phyloP scores from a whole-genome alignment of 306 rosid genomes.

The Benincasa hispida region DNA sequence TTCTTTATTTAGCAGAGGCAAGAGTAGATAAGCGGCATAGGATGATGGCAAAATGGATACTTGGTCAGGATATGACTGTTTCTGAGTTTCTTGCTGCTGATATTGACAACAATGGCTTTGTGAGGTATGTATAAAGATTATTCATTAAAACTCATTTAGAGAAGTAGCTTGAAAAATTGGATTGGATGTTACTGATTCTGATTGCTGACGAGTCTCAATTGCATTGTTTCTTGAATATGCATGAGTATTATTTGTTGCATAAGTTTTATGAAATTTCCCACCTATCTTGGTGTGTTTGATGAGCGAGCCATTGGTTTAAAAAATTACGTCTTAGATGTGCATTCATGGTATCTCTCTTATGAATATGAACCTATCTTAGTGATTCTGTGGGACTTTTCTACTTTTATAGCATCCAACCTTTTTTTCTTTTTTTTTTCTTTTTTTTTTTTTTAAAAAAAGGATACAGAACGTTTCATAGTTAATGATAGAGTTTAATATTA shows the following conservation, averaged over 20 bases:
- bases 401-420: neutral
- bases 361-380: neutral
- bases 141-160: neutral
- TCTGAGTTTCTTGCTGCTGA: constrained; percentile 94
- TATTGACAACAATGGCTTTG: constrained; percentile 82
- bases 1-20: constrained; percentile 89
- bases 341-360: neutral
- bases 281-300: neutral
- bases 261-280: neutral
- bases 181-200: neutral
- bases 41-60: constrained; percentile 92
- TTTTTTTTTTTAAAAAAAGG: no score
- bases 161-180: neutral
- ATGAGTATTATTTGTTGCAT: neutral
- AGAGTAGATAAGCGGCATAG: constrained; percentile 94
- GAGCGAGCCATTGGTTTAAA: neutral
- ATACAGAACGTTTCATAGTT: no score
- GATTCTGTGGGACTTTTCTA: neutral
- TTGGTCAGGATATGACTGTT: constrained; percentile 92
- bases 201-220: neutral
- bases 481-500: neutral
- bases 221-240: neutral
- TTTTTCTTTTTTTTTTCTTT: no score
- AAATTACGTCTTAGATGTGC: neutral
- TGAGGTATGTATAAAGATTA: constrained; percentile 43